Base-by-base conservation (phyloP, 148 eudicot species). In the Polygonum maritimum region DNA sequence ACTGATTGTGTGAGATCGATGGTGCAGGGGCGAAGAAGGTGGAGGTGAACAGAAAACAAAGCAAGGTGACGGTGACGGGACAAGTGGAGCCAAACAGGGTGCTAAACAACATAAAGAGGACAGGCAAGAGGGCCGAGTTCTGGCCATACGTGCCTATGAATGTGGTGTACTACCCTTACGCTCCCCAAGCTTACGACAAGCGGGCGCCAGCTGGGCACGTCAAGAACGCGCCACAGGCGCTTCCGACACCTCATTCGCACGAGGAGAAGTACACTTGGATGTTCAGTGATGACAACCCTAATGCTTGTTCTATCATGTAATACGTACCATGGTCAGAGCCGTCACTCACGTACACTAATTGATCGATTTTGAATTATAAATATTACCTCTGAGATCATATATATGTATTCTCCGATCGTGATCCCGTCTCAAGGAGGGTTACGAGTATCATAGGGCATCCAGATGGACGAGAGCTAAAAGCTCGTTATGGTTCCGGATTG, bases 81-180 rank as follows among this genome's bases (percentile, higher is more conserved):
- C 75, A 77, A 22, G 89, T 88, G 35, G 88, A 86, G 31, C 86
- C 83, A 60, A 79, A 86, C 72, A 88, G 86, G 83, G 89, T 88
- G 19, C 67, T 88, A 55, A 75, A 81, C 15, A 81, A 45, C 55
- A 82, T 84, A 40, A 76, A 69, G 71, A 67, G 77, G 11, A 84
- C 87, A 1, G 87, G 87, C 16, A 85, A 85, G 75, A 88, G 48
- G 75, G 91, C 89, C 1, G 89, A 88, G 76, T 73, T 86, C 26
- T 88, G 91, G 91, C 91, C 91, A 0, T 88, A 88, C 47, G 83
- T 88, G 2, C 84, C 83, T 0, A 80, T 85, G 75, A 84, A 85
- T 69, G 75, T 88, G 75, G 84, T 83, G 3, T 76, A 72, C 35
- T 81, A 84, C 40, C 91, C 91, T 0, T 88, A 88, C 57, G 87